Conservation (phyloP, 2,329 filamentous ascomycete genomes). For the Zymoseptoria brevis region DNA sequence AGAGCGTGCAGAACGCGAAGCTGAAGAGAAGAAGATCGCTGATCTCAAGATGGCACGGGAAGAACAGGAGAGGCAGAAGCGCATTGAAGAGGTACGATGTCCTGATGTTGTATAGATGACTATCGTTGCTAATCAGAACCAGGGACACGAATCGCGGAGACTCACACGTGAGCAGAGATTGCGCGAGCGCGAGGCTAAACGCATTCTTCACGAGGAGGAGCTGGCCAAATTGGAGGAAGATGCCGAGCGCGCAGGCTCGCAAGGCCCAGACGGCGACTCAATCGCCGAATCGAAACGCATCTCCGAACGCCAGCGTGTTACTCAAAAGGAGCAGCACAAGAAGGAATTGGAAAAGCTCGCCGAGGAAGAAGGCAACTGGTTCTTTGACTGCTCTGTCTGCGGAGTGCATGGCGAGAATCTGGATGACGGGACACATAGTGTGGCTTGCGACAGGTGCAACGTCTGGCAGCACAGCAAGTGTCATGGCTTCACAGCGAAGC, state of each 20-base stretch:
- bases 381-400: constrained; percentile 85
- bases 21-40: constrained; percentile 55
- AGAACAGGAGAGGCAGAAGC: constrained; percentile 52
- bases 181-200: constrained; percentile 75
- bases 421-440: constrained; percentile 87
- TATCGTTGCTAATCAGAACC: constrained; percentile 18
- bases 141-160: constrained; percentile 70
- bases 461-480: constrained; percentile 97
- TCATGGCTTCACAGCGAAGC: constrained; percentile 66
- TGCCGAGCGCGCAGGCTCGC: constrained; percentile 21
- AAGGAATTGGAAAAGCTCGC: constrained; percentile 65
- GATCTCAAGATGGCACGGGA: constrained; percentile 57
- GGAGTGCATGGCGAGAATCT: constrained; percentile 79
- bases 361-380: constrained; percentile 72
- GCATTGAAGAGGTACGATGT: constrained; percentile 52
- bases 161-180: constrained; percentile 79
- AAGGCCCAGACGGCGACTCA: constrained; percentile 51
- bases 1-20: constrained; percentile 63
- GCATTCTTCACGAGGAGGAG: constrained; percentile 76
- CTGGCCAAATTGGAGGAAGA: constrained; percentile 65
- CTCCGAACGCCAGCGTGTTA: constrained; percentile 73
- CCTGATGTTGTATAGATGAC: background rate
- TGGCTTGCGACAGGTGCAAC: constrained; percentile 88
- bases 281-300: constrained; percentile 43
- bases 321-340: constrained; percentile 71